phyloP scores from a whole-genome alignment of 139 green algal genomes.

The Asterochloris erici region DNA sequence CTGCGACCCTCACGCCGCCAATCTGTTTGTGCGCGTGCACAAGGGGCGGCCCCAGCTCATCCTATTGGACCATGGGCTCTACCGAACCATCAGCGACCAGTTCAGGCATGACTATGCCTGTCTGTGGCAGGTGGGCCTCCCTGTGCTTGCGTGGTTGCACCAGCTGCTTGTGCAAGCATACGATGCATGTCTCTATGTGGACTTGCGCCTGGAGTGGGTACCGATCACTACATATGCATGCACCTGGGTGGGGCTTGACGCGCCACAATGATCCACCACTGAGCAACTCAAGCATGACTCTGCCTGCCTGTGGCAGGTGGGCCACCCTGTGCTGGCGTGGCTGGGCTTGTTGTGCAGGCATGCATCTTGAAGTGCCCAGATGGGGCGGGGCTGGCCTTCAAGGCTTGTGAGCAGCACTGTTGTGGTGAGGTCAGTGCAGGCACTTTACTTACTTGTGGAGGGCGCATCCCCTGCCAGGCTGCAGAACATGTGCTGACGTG shows the following conservation, averaged over 20 bases:
- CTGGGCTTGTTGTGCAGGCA: neutral
- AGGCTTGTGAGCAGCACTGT: no score
- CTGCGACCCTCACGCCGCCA: conserved; percentile 74
- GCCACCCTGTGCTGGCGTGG: neutral
- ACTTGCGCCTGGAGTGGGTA: no score
- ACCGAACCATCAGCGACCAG: conserved; percentile 57
- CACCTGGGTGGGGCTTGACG: conserved; percentile 45
- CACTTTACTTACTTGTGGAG: no score
- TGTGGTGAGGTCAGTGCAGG: no score
- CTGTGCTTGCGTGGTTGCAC: neutral
- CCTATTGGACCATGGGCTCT: conserved; percentile 88
- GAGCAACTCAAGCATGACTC: conserved; percentile 33
- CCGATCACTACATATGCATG: conserved; percentile 9
- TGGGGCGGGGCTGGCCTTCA: no score
- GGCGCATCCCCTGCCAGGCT: no score
- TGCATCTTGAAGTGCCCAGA: neutral
- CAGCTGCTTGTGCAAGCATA: neutral
- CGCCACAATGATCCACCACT: conserved; percentile 68
- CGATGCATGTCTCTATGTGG: no score
- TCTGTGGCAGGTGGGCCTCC: neutral
- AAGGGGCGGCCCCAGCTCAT: conserved; percentile 61
- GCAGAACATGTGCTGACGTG: no score
- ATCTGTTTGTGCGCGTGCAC: conserved; percentile 17
- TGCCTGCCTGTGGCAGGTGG: neutral
- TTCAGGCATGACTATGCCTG: conserved; percentile 26